These are phyloP conservation scores for Delitschia confertaspora DNA, from an alignment of 495 filamentous ascomycete genomes.

Conservation along the genomic window DNA sequence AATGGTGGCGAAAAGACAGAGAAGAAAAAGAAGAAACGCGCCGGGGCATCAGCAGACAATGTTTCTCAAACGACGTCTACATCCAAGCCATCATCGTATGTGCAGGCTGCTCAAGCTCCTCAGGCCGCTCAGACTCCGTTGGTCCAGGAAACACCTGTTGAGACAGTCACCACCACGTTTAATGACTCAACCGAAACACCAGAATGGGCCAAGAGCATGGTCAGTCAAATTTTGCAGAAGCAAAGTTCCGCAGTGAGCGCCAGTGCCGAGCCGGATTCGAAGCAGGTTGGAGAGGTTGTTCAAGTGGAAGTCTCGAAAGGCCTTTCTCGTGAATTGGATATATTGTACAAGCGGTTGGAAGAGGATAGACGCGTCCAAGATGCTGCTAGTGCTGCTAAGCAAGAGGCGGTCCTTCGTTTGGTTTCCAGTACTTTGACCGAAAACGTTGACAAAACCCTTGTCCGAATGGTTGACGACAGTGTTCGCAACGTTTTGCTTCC, in stretches of 20 bases:
- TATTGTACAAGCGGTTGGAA: slow-evolving; percentile 52
- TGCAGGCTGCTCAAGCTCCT: slow-evolving; percentile 22
- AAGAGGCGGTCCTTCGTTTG: slow-evolving; percentile 72
- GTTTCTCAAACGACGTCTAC: slow-evolving; percentile 28
- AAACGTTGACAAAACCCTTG: slow-evolving; percentile 56
- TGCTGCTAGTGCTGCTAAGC: slow-evolving; percentile 57
- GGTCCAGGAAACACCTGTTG: background rate
- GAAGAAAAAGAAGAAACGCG: slow-evolving; percentile 43
- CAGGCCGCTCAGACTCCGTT: slow-evolving; percentile 12
- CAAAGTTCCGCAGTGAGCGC: slow-evolving; percentile 20
- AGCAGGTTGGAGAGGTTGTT: slow-evolving; percentile 48
- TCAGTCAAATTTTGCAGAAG: slow-evolving; percentile 14
- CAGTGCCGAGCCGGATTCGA: slow-evolving; percentile 35
- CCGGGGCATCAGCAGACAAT: slow-evolving; percentile 8
- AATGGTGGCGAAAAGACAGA: slow-evolving; percentile 36
- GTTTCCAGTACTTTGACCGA: slow-evolving; percentile 81
- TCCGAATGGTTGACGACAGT: slow-evolving; percentile 16
- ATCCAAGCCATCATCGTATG: slow-evolving; percentile 24
- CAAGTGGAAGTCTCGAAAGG: slow-evolving; percentile 48
- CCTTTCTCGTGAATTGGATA: slow-evolving; percentile 49
- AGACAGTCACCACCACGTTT: background rate
- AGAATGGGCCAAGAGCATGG: slow-evolving; percentile 19
- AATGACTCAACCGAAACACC: slow-evolving; percentile 9
- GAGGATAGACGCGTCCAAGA: slow-evolving; percentile 57
- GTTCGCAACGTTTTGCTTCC: slow-evolving; percentile 34